phyloP scores from a whole-genome alignment of 176 grass and related monocot species.

The Oryza nivara region DNA sequence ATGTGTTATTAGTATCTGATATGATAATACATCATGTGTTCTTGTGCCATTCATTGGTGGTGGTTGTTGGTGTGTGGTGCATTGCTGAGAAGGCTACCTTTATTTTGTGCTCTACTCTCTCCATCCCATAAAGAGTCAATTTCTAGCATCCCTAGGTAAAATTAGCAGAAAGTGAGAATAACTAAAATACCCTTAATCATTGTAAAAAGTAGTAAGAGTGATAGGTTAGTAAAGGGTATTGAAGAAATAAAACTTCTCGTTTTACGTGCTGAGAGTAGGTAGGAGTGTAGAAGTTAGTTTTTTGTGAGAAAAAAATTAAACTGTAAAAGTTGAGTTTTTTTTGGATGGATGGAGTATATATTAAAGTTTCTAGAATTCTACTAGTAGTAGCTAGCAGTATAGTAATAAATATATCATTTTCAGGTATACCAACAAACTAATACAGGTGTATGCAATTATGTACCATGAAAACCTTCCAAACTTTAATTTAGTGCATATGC shows the following conservation, averaged over 20 bases:
- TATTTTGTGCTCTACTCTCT: slow-evolving; percentile 2
- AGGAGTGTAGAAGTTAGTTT: no score
- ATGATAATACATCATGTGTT: slow-evolving; percentile 7
- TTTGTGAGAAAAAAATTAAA: no score
- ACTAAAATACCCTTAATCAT: no score
- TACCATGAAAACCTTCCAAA: neutral
- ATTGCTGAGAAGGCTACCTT: slow-evolving; percentile 13
- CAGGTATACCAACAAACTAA: slow-evolving; percentile 14
- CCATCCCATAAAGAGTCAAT: no score
- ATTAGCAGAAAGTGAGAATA: no score
- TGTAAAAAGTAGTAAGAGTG: no score
- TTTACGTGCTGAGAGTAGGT: no score
- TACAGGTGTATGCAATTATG: neutral
- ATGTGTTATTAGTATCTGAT: neutral
- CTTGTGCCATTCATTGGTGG: slow-evolving; percentile 14
- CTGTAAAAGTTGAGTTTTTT: no score
- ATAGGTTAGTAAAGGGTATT: no score
- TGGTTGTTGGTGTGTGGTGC: slow-evolving; percentile 9
- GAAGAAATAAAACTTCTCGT: no score
- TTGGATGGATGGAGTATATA: neutral
- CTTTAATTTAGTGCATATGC: neutral
- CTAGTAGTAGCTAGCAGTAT: neutral
- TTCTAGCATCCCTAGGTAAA: no score
- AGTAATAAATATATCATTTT: slow-evolving; percentile 13
- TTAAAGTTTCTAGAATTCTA: neutral